Base-by-base conservation (phyloP, 2,329 filamentous ascomycete species). In the Fusarium sacchari region DNA sequence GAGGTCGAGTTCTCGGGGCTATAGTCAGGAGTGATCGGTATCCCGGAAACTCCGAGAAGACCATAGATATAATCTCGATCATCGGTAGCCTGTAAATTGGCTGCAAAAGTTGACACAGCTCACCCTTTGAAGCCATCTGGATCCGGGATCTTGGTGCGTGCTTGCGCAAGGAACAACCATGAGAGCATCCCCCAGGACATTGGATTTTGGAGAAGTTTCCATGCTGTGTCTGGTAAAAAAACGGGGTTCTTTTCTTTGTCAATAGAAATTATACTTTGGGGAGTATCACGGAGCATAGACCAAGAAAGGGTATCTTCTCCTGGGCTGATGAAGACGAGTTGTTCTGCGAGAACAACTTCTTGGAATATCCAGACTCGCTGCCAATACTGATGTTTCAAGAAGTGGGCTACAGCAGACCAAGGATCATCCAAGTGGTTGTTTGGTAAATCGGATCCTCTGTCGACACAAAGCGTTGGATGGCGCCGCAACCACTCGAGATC, bases 121-220 rank as follows among this genome's bases (percentile, higher is more conserved):
- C 65, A 67, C 9, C 46, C 55, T 53, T 67, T 67, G n/a, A 67
- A 61, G 22, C 55, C 63, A 47, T 55, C 63, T 52, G 28, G 52
- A 40, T 67, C 44, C 12, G 52, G 50, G 44, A 67, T 67, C 44
- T 60, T 67, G 39, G 28, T 46, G 14, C 52, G 44, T 46, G 64
- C 52, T 36, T 67, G 64, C 12, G 39, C 50, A 39, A 52, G 39
- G n/a, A 60, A 18, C 32, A 61, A 14, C 34, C 39, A 60, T 34
- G 34, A 60, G 13, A 67, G 30, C 40, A 22, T 61, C 10, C 44
- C 64, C 46, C 53, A 67, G 4, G 14, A 17, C 4, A 60, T 40
- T 8, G 20, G 43, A 8, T 37, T 34, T 6, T 15, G 53, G 14
- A 67, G 46, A 26, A 67, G 34, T 8, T 42, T 42, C 46, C 40